A percentile compares a stretch with the other conserved stretches of the same genome.
Conservation (phyloP, 164 flowering plant species). For the Aristolochia fimbriata region DNA sequence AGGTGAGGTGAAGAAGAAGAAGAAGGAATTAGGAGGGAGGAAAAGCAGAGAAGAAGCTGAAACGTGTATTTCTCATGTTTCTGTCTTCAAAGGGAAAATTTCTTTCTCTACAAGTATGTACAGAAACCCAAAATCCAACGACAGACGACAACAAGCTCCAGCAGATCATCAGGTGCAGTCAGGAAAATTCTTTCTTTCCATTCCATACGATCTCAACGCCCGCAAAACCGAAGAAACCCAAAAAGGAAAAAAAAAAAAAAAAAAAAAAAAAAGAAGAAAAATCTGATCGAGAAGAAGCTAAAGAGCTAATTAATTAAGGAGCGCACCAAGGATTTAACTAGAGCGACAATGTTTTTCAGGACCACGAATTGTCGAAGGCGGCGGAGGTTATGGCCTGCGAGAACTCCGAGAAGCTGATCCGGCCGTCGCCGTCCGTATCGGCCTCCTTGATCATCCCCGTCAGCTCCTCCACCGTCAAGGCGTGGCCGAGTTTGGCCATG, state of each 20-base stretch:
- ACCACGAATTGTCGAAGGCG: conserved; percentile 63
- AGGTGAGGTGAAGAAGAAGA: no score
- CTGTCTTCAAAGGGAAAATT: no score
- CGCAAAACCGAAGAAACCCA: no score
- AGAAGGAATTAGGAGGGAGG: no score
- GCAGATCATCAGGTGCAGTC: no score
- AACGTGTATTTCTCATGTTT: no score
- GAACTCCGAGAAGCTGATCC: conserved; percentile 52
- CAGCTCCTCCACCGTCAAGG: conserved; percentile 47
- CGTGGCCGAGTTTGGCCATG: conserved; percentile 62
- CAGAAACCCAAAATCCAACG: no score
- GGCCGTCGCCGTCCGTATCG: conserved; percentile 62
- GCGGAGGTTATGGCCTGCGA: conserved; percentile 54
- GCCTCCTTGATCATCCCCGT: conserved; percentile 72
- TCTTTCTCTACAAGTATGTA: no score
- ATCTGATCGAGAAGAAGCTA: background rate
- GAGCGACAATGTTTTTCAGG: conserved; percentile 9
- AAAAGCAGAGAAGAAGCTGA: no score
- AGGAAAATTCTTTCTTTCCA: no score
- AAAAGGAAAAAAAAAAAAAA: background rate
- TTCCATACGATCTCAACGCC: background rate
- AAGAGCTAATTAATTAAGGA: background rate
- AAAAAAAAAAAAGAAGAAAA: background rate
- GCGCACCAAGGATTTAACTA: background rate
- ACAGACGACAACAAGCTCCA: no score